Percentiles rank a stretch among this genome's conserved stretches.
Evolutionary conservation across 805 yeast genomes (phyloP).

Genomic region (Lachancea quebecensis): DNA sequence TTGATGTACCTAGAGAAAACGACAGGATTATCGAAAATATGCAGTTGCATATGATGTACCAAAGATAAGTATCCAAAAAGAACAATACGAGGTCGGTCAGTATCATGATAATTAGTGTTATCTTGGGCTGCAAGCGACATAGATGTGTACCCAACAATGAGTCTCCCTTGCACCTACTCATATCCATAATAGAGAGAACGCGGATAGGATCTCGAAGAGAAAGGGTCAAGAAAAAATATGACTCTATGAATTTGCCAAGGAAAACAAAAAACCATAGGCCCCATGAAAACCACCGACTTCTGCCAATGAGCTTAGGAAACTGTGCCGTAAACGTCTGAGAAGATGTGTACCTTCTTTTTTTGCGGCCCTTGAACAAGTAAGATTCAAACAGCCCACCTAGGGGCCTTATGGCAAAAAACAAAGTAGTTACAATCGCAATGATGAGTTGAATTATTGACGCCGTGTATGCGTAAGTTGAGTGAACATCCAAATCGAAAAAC

Average conservation of each 20-base stretch:
- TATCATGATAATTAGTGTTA: slow-evolving; percentile 48
- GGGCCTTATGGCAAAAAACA: slow-evolving; percentile 58
- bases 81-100: slow-evolving; percentile 62
- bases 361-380: slow-evolving; percentile 28
- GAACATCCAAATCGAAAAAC: slow-evolving; percentile 24
- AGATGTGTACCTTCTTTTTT: slow-evolving; percentile 41
- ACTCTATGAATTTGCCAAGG: slow-evolving; percentile 61
- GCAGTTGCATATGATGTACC: slow-evolving; percentile 82
- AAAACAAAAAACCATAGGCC: slow-evolving; percentile 67
- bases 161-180: slow-evolving; percentile 59
- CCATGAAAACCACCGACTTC: slow-evolving; percentile 53
- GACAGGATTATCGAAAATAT: slow-evolving; percentile 65
- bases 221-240: slow-evolving; percentile 69
- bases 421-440: slow-evolving; percentile 46
- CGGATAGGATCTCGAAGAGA: slow-evolving; percentile 69
- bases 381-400: slow-evolving; percentile 48
- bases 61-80: slow-evolving; percentile 73
- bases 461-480: slow-evolving; percentile 31
- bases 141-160: slow-evolving; percentile 42
- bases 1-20: slow-evolving; percentile 67
- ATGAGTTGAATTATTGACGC: slow-evolving; percentile 50
- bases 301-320: slow-evolving; percentile 45
- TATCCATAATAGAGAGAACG: slow-evolving; percentile 51
- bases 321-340: slow-evolving; percentile 54
- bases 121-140: slow-evolving; percentile 50